These are phyloP conservation scores for Mucor ambiguus DNA, from an alignment of 371 early-diverging fungal genomes.

Conservation along the genomic window DNA sequence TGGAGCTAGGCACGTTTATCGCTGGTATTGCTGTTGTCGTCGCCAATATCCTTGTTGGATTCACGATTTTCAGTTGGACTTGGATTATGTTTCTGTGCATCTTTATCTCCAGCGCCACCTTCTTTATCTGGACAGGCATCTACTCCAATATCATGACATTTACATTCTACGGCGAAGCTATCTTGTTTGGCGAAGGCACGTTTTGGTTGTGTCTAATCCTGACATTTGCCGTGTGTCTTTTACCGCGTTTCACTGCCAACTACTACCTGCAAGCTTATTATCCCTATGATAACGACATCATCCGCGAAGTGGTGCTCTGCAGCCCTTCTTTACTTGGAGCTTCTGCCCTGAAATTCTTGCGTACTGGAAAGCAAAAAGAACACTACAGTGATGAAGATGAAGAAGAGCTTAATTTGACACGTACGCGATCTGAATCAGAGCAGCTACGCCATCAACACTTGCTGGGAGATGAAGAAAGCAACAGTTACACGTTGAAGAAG, in stretches of 20 bases:
- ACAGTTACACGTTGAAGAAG: background rate
- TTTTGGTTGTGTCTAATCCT: conserved; percentile 60
- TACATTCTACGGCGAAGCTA: conserved; percentile 53
- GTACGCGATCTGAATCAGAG: conserved; percentile 30
- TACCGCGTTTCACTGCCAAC: conserved; percentile 56
- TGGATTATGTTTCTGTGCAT: conserved; percentile 71
- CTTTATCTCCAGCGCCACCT: conserved; percentile 54
- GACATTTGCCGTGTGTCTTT: conserved; percentile 50
- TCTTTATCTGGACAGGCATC: conserved; percentile 57
- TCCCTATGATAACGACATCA: conserved; percentile 68
- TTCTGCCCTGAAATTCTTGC: conserved; percentile 1
- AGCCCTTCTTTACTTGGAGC: background rate
- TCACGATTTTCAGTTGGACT: conserved; percentile 84
- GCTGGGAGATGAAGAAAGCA: conserved; percentile 18
- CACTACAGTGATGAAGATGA: conserved; percentile 20
- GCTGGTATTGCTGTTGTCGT: conserved; percentile 79
- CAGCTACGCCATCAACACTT: background rate
- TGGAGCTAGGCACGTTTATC: conserved; percentile 79
- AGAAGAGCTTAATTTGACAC: conserved; percentile 34
- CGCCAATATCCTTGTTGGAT: conserved; percentile 82
- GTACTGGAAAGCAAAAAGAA: background rate
- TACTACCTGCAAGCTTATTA: conserved; percentile 52
- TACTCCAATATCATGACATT: conserved; percentile 49
- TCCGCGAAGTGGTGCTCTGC: conserved; percentile 57
- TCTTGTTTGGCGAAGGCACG: conserved; percentile 50